phyloP scores from a whole-genome alignment of 805 yeast genomes.

The Pichia eremophila region DNA sequence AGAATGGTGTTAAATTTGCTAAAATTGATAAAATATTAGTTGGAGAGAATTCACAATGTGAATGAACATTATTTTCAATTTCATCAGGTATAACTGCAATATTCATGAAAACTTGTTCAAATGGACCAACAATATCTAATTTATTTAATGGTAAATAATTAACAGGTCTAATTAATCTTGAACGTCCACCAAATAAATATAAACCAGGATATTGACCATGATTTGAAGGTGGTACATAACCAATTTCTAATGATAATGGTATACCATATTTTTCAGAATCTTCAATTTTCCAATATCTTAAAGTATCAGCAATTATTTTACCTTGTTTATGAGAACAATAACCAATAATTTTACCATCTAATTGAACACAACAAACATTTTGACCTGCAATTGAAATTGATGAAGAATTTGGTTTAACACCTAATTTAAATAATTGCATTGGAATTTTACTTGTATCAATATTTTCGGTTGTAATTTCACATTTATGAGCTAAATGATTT shows the following conservation, averaged over 20 bases:
- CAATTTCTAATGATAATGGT: constrained; percentile 84
- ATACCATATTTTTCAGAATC: constrained; percentile 50
- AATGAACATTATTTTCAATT: constrained; percentile 68
- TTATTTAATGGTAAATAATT: constrained; percentile 79
- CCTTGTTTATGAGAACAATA: constrained; percentile 93
- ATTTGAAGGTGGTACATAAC: constrained; percentile 90
- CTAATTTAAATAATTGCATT: constrained; percentile 53
- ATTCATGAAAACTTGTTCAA: constrained; percentile 95
- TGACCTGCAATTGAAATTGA: constrained; percentile 73
- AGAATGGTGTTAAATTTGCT: constrained; percentile 95
- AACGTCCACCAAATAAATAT: constrained; percentile 80
- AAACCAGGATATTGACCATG: constrained; percentile 98
- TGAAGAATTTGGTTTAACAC: constrained; percentile 73
- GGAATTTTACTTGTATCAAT: constrained; percentile 71
- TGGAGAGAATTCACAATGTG: constrained; percentile 92
- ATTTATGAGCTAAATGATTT: constrained; percentile 93
- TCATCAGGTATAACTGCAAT: constrained; percentile 92
- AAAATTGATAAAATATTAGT: constrained; percentile 89
- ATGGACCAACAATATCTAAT: constrained; percentile 88
- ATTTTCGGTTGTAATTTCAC: constrained; percentile 71
- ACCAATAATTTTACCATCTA: constrained; percentile 88
- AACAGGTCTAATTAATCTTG: constrained; percentile 95
- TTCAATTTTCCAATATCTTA: constrained; percentile 88
- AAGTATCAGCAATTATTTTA: constrained; percentile 73
- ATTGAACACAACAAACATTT: constrained; percentile 76